A percentile compares a stretch with the other conserved stretches of the same genome.
phyloP scores from a whole-genome alignment of 2,329 filamentous ascomycete species.

The Trichoderma oligosporum region DNA sequence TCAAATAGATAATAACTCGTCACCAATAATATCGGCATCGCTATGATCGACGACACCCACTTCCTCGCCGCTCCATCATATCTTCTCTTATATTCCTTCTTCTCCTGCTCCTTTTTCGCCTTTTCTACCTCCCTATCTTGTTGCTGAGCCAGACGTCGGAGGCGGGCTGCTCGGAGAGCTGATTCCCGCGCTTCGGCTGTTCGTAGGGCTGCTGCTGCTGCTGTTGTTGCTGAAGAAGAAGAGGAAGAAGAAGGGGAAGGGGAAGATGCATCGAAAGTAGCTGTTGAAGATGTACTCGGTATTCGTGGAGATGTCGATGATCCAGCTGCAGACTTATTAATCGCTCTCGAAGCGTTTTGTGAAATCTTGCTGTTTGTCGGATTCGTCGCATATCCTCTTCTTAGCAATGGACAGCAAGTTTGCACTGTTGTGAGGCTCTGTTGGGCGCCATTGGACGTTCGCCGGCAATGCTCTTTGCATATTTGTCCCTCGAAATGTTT shows the following conservation, averaged over 20 bases:
- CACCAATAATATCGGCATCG: constrained; percentile 52
- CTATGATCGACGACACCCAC: constrained; percentile 48
- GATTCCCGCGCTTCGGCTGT: constrained; percentile 26
- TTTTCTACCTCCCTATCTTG: constrained; percentile 23
- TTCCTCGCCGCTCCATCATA: constrained; percentile 44
- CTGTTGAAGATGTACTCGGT: not conserved
- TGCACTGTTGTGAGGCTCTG: not conserved
- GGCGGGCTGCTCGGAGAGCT: constrained; percentile 25
- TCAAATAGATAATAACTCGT: constrained; percentile 54
- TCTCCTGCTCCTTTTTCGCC: constrained; percentile 22
- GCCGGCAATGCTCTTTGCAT: not conserved
- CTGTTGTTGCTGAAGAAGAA: not conserved
- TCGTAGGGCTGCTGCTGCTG: constrained; percentile 19
- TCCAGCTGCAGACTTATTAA: not conserved
- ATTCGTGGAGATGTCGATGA: not conserved
- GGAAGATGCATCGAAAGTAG: no score
- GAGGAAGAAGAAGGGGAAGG: no score
- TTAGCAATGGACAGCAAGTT: not conserved
- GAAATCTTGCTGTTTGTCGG: not conserved
- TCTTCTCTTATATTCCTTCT: constrained; percentile 39
- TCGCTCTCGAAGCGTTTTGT: not conserved
- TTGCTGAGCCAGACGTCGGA: constrained; percentile 22
- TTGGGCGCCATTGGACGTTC: not conserved
- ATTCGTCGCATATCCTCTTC: not conserved
- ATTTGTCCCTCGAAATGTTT: not conserved